Base-by-base conservation (phyloP, 2,329 filamentous ascomycete species). In the Penicillium sp. region DNA sequence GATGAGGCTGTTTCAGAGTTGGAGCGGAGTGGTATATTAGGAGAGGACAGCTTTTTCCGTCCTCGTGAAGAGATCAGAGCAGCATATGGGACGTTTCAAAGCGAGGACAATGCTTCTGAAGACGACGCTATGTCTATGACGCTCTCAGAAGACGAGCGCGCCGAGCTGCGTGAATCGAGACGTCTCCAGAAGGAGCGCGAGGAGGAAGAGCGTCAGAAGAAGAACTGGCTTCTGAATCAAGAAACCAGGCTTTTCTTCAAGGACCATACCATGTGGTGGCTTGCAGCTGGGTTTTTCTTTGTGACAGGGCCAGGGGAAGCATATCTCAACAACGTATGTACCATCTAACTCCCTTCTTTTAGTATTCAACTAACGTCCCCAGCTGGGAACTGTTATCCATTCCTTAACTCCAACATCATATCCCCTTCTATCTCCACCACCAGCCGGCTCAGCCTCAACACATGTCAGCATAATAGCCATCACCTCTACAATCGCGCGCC, bases 291-390 rank as follows among this genome's bases (percentile, higher is more conserved):
- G 20, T 97, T 99, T 74, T 90, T 97, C 72, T 82, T 97, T 61
- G 90, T 96, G 64, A 90, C 92, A 54, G 94, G 94, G 0, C 93
- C 94, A 0, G 93, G 92, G n/a, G 94, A 99, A 74, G 90, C 93
- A 11, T 99, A 97, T 71, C 91, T 97, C 75, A 99, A 97, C 76
- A 99, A 97, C 66, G 79, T 77, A 60, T 61, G 68, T 66, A 8
- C 28, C 18, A 8, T 33, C 9, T 24, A 46, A 24, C 3, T 5
- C 4, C 42, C 18, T 9, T 12, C n/a, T 1, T 51, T 42, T 16
- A 18, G 48, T 5, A 30, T 20, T 14, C 11, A 26, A 56, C 40
- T 56, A 47, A 56, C 18, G n/a, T 23, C 9, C 14, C 5, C 28
- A 78, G 76, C 76, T 99, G 9, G 94, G 94, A 35, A 97, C 92